Conservation (phyloP, 2,329 filamentous ascomycete species). For the Didymellaceae sp. region DNA sequence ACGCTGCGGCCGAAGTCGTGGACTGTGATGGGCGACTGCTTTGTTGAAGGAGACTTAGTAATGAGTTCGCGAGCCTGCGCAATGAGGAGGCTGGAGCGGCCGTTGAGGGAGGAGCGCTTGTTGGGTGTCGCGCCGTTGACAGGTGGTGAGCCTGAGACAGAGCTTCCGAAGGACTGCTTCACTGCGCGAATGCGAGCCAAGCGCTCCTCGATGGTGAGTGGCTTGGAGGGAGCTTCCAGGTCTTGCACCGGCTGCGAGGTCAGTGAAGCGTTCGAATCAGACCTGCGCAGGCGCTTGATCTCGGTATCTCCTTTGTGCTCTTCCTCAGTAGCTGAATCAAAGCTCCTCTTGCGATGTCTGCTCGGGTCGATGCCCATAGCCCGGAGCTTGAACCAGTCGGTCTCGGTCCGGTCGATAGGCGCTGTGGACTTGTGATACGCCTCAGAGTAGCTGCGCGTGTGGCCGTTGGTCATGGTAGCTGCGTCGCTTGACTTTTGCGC, state of each 20-base stretch:
- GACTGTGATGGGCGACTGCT: slow-evolving; percentile 15
- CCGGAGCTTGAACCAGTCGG: slow-evolving; percentile 60
- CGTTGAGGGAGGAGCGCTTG: slow-evolving; percentile 21
- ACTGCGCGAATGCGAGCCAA: slow-evolving; percentile 33
- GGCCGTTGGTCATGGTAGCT: slow-evolving; percentile 2
- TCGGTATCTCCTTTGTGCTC: slow-evolving; percentile 27
- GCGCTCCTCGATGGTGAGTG: slow-evolving; percentile 28
- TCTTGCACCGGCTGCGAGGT: slow-evolving; percentile 21
- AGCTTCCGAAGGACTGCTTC: slow-evolving; percentile 23
- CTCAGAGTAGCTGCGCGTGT: slow-evolving; percentile 31
- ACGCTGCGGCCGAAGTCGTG: slow-evolving; percentile 39
- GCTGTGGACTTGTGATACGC: slow-evolving; percentile 32
- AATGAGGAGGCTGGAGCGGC: slow-evolving; percentile 26
- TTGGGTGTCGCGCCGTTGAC: slow-evolving; percentile 13
- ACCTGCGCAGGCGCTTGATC: slow-evolving; percentile 31
- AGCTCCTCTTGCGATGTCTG: slow-evolving; percentile 41
- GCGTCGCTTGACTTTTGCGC: slow-evolving; percentile 7
- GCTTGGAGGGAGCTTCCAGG: not conserved
- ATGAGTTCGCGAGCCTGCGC: slow-evolving; percentile 25
- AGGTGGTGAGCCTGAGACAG: slow-evolving; percentile 15
- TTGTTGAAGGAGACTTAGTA: slow-evolving; percentile 12
- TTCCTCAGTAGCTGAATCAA: slow-evolving; percentile 35
- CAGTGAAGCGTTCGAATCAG: slow-evolving; percentile 15
- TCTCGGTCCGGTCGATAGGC: slow-evolving; percentile 53
- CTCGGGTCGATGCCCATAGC: slow-evolving; percentile 55